A percentile compares a stretch with the other conserved stretches of the same genome.
These are phyloP conservation scores for Fraxinus sp. DNA, from an alignment of 305 asterid species.

Conservation along the genomic window DNA sequence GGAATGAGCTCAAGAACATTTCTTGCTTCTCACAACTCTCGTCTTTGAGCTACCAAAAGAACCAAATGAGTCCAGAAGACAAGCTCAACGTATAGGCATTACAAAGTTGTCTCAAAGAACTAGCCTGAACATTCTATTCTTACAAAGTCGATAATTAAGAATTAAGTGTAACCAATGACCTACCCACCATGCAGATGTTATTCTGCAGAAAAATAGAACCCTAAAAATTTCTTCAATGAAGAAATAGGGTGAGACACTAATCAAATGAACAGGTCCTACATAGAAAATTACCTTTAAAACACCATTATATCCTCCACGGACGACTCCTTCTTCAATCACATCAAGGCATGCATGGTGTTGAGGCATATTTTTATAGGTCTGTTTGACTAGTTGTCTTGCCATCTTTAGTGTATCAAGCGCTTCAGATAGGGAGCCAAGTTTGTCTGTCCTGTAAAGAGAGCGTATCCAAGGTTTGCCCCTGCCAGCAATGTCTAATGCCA, in stretches of 20 bases:
- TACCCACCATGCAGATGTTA: not conserved
- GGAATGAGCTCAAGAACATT: not conserved
- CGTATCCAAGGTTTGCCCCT: slow-evolving; percentile 81
- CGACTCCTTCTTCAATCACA: slow-evolving; percentile 79
- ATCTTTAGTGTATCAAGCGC: slow-evolving; percentile 49
- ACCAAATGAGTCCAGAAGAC: not conserved
- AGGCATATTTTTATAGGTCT: slow-evolving; percentile 65
- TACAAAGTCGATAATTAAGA: not conserved
- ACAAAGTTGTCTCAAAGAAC: slow-evolving; percentile 6
- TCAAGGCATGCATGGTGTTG: slow-evolving; percentile 90
- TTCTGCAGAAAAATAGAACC: not conserved
- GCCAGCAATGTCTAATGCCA: slow-evolving; percentile 83
- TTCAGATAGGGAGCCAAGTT: slow-evolving; percentile 72
- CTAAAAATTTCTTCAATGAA: slow-evolving; percentile 15
- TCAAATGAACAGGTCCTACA: slow-evolving; percentile 23
- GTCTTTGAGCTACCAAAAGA: not conserved
- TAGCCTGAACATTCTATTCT: not conserved
- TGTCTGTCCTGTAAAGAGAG: slow-evolving; percentile 75
- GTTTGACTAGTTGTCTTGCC: slow-evolving; percentile 72
- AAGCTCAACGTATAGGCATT: not conserved
- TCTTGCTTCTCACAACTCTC: not conserved
- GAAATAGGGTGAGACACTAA: slow-evolving; percentile 19
- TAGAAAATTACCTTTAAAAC: slow-evolving; percentile 61
- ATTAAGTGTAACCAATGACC: slow-evolving; percentile 14
- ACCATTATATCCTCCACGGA: slow-evolving; percentile 88